These are phyloP conservation scores for Colletotrichum sp. DNA, from an alignment of 2,329 filamentous ascomycete genomes.

Conservation along the genomic window DNA sequence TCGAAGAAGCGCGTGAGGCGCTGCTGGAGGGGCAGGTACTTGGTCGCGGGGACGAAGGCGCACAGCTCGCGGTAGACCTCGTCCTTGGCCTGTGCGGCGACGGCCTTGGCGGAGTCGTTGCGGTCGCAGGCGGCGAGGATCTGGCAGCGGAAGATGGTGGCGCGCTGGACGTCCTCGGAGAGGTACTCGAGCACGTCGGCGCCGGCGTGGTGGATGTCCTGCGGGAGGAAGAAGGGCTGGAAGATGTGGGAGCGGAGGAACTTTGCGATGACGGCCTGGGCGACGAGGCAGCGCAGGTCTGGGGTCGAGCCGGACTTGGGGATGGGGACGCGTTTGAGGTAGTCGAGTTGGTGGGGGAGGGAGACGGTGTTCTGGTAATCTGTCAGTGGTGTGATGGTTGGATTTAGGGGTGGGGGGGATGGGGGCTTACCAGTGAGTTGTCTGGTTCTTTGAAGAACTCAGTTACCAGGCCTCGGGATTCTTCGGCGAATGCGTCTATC, in stretches of 20 bases:
- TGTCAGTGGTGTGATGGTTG: not conserved
- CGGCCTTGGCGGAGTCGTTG: not conserved
- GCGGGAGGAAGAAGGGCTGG: conserved; percentile 31
- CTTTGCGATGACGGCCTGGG: conserved; percentile 30
- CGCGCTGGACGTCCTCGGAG: conserved; percentile 27
- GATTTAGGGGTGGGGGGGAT: not conserved
- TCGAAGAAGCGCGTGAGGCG: conserved; percentile 22
- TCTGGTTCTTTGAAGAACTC: conserved; percentile 32
- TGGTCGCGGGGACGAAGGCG: not conserved
- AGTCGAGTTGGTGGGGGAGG: not conserved
- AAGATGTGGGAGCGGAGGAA: conserved; percentile 30
- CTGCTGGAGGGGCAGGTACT: not conserved
- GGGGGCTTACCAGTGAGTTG: conserved; percentile 24
- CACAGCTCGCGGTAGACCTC: not conserved
- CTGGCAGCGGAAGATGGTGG: conserved; percentile 31
- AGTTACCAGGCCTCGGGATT: conserved; percentile 27
- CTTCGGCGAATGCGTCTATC: conserved; percentile 26
- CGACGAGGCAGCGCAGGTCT: conserved; percentile 32
- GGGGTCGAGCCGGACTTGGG: conserved; percentile 24
- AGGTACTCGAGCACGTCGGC: conserved; percentile 27
- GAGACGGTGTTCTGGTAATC: not conserved
- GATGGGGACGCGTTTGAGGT: not conserved
- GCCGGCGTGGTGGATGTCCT: conserved; percentile 19
- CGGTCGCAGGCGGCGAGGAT: conserved; percentile 26
- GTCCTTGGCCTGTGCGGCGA: not conserved